Percentiles rank a stretch among this genome's conserved stretches.
Conservation (phyloP, 2,329 filamentous ascomycete genomes). For the Exophiala lecanii-corni region DNA sequence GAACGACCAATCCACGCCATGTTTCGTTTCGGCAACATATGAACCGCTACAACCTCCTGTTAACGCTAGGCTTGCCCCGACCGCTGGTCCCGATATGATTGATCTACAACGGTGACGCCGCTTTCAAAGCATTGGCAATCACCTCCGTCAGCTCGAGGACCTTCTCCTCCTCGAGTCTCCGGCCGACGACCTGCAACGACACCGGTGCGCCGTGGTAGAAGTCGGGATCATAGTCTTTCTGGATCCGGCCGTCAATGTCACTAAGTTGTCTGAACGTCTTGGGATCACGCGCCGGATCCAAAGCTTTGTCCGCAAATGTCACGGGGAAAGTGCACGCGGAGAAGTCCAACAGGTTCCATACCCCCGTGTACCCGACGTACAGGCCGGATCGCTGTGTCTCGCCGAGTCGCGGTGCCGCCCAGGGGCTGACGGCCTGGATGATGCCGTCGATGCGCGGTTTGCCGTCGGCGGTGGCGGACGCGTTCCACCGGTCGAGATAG, state of each 20-base stretch:
- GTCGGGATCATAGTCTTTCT: conserved; percentile 29
- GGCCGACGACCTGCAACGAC: conserved; percentile 29
- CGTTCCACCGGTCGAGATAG: conserved; percentile 35
- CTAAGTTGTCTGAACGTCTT: conserved; percentile 26
- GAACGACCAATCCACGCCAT: too few species aligned
- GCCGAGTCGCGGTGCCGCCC: conserved; percentile 34
- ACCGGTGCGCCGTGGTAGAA: conserved; percentile 33
- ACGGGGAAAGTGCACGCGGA: conserved; percentile 26
- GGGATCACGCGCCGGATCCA: conserved; percentile 21
- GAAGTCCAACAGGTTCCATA: conserved; percentile 28
- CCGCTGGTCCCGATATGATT: too few species aligned
- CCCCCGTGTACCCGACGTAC: conserved; percentile 29
- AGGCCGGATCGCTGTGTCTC: conserved; percentile 24
- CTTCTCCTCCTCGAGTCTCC: conserved; percentile 32
- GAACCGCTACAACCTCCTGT: too few species aligned
- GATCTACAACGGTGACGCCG: too few species aligned
- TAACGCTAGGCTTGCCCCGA: too few species aligned
- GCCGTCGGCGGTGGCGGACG: conserved; percentile 28
- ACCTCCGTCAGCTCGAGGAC: conserved; percentile 36
- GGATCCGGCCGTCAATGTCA: conserved; percentile 29
- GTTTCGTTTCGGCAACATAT: too few species aligned
- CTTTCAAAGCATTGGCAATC: conserved; percentile 32
- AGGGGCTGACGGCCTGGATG: conserved; percentile 31
- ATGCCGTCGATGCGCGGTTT: conserved; percentile 34
- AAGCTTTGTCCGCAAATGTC: conserved; percentile 24